Base-by-base conservation (phyloP, 2,329 filamentous ascomycete species). In the Curvularia hawaiiensis region DNA sequence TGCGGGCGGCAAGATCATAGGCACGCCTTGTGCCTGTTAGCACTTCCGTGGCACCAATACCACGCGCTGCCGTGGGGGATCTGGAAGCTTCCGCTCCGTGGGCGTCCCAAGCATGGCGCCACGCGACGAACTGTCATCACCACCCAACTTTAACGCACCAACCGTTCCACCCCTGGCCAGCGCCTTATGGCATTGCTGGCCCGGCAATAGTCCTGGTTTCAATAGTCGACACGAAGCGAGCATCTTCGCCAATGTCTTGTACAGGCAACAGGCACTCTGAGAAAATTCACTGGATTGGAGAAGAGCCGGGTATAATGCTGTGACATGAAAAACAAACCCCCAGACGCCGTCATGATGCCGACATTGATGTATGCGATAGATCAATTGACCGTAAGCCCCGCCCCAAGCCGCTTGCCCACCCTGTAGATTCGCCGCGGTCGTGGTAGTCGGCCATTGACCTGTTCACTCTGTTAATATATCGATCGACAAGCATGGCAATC, bases 1-100 rank as follows among this genome's bases (percentile, higher is more conserved):
- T 53, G 57, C 67, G 64, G 70, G 72, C 72, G 72, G 70, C 64
- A 68, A 74, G 61, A 46, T 20, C 66, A 67, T 53, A 46, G 52
- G 47, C 53, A 48, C 50, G 58, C 62, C 59, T 65, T 58, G 49
- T 58, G 60, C 61, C 64, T 56, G 63, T 65, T 68, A 57, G 50
- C 48, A 55, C 30, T 52, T 41, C 50, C 57, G 54, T 56, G 40
- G 54, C 48, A 48, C 50, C 54, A 50, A 46, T 58, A 50, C 51
- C 50, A 66, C 45, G 47, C 58, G 56, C 58, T 45, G 43, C 40
- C 33, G 51, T 31, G 39, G 47, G 24, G 30, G 44, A 40, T 59
- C 49, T 44, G 38, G 52, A 31, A 33, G 22, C 35, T 31, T 44
- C 26, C 51, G 46, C 49, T 41, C 30, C 33, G 31, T 46, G 45